Evolutionary conservation across 179 eudicot species (phyloP), one percentile per base, ranked within the genome.

Genomic region (Drosera spatulata): DNA sequence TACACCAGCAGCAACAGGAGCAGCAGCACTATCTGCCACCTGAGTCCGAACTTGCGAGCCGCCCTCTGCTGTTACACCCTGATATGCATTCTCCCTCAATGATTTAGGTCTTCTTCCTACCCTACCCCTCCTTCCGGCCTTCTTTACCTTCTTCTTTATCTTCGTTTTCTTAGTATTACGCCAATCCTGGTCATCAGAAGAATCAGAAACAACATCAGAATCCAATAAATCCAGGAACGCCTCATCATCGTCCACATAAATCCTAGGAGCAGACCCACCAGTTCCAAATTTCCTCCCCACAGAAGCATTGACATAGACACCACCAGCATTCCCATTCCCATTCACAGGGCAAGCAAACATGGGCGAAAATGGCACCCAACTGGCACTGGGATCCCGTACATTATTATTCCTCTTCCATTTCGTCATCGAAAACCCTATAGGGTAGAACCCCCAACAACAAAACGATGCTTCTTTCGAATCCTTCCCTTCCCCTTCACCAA

Each of bases 391-490:
- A 22, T 68, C 70, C 56, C 53, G 58, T 58, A 11, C 10, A n/a
- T 59, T 59, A 64, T 66, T 66, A 2, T 56, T 70, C 10, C 15
- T 65, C 69, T 76, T 80, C 91, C 84, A 79, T 61, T 73, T 65
- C 7, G 77, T 60, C 80, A 73, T 66, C 1, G 95, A 83, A 71
- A 83, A 79, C 64, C 87, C 98, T 58, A 91, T 39, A 4, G 98
- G 98, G 68, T 73, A 80, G 70, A 80, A 83, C 0, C 98, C 96
- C 98, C 98, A 91, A 64, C 85, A 89, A 55, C 82, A 77, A 50
- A 88, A 82, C 10, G 85, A 85, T 22, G 33, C 33, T 22, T 22
- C 33, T 22, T 22, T 22, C 3, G 69, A 39, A 22, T 54, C 64
- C 50, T 41, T 46, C 33, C n/a, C 62, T 52, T 44, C 10, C 9